Percentiles rank a stretch among this genome's conserved stretches.
Evolutionary conservation across 805 yeast genomes (phyloP).

Genomic region (Candida piceae): DNA sequence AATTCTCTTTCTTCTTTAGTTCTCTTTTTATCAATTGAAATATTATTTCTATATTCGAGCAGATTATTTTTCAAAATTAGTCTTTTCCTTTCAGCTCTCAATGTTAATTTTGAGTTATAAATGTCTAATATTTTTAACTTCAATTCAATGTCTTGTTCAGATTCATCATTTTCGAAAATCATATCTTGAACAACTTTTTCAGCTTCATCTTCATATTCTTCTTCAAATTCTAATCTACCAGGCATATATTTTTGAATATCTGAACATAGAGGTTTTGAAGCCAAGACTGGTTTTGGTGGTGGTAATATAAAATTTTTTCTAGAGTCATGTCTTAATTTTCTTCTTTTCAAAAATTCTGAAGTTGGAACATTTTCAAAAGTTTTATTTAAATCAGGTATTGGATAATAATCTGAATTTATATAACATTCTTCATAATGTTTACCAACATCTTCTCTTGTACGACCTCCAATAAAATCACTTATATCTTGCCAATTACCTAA

Average conservation of each 20-base stretch:
- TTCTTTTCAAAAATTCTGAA: conserved; percentile 58
- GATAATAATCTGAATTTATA: conserved; percentile 66
- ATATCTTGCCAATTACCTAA: conserved; percentile 97
- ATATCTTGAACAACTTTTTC: conserved; percentile 90
- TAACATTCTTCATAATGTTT: conserved; percentile 74
- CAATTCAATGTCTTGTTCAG: conserved; percentile 80
- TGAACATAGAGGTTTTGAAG: conserved; percentile 94
- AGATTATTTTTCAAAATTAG: conserved; percentile 68
- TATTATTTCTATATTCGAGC: conserved; percentile 79
- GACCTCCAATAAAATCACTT: conserved; percentile 91
- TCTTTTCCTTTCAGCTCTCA: conserved; percentile 91
- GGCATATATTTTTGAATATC: conserved; percentile 99
- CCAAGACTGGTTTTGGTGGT: conserved; percentile 81
- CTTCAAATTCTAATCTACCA: conserved; percentile 94
- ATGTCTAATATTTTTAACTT: conserved; percentile 84
- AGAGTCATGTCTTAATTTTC: conserved; percentile 68
- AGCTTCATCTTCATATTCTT: conserved; percentile 95
- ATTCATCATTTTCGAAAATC: conserved; percentile 92
- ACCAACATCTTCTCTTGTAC: conserved; percentile 88
- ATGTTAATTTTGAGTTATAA: conserved; percentile 81
- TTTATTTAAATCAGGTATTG: conserved; percentile 81
- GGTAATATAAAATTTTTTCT: conserved; percentile 72
- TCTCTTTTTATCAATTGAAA: conserved; percentile 77
- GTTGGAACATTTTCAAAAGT: conserved; percentile 61
- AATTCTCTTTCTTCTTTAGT: conserved; percentile 87